Conservation (phyloP, 192 early-diverging fungal genomes). For the Coemansia furcata region DNA sequence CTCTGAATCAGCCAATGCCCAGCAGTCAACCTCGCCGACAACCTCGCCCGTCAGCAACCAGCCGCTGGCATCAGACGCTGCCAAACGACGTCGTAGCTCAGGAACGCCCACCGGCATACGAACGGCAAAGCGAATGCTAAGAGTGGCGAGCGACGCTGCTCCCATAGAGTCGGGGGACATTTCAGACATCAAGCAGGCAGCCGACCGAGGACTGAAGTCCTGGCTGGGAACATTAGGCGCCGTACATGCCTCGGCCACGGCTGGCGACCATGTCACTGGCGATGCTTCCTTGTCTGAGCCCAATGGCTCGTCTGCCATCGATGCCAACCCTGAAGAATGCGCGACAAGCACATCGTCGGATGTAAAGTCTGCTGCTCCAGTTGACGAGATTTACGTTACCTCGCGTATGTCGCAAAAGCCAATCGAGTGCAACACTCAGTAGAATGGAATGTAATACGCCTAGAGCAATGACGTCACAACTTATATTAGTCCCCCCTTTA, state of each 20-base stretch:
- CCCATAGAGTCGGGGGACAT: neutral
- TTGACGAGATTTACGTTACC: slow-evolving; percentile 39
- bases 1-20: neutral
- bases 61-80: neutral
- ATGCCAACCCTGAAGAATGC: neutral
- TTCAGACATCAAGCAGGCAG: slow-evolving; percentile 23
- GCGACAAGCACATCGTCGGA: neutral
- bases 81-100: neutral
- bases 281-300: neutral
- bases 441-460: neutral
- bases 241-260: slow-evolving; percentile 13
- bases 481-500: too few relatives aligned
- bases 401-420: slow-evolving; percentile 28
- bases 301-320: neutral
- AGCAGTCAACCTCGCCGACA: neutral
- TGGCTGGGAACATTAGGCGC: slow-evolving; percentile 31
- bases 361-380: neutral
- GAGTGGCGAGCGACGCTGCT: neutral
- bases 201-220: slow-evolving; percentile 34
- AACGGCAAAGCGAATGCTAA: neutral
- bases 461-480: too few relatives aligned
- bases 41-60: neutral
- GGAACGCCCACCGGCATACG: neutral
- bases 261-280: neutral
- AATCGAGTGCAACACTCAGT: slow-evolving; percentile 48